phyloP scores from a whole-genome alignment of 805 yeast genomes.

The Schizosaccharomyces japonicus region DNA sequence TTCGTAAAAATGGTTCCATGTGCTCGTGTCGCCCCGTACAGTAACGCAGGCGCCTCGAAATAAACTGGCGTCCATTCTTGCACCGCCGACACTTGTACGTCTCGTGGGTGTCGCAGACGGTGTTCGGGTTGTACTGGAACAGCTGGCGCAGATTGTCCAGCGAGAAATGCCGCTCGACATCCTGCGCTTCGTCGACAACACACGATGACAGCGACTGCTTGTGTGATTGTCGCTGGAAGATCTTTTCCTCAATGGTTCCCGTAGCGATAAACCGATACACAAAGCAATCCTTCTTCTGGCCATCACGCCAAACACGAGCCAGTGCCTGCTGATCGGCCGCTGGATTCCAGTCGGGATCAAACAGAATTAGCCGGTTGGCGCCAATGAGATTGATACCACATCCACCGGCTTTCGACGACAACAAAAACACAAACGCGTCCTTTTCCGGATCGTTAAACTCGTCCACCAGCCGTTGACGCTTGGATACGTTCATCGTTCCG shows the following conservation, averaged over 20 bases:
- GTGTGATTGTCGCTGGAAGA: slow-evolving; percentile 86
- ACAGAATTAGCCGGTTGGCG: slow-evolving; percentile 65
- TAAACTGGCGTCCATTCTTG: slow-evolving; percentile 30
- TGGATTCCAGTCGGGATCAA: slow-evolving; percentile 96
- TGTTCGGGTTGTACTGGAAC: slow-evolving; percentile 42
- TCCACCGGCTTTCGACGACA: slow-evolving; percentile 94
- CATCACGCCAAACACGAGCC: slow-evolving; percentile 97
- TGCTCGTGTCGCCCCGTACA: slow-evolving; percentile 88
- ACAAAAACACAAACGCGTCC: slow-evolving; percentile 61
- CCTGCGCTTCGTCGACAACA: slow-evolving; percentile 90
- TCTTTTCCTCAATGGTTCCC: slow-evolving; percentile 89
- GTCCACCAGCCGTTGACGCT: slow-evolving; percentile 81
- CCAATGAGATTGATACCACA: slow-evolving; percentile 95
- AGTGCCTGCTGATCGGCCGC: slow-evolving; percentile 95
- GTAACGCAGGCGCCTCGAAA: slow-evolving; percentile 61
- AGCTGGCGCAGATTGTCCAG: slow-evolving; percentile 55
- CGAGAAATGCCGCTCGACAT: slow-evolving; percentile 76
- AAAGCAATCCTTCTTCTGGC: slow-evolving; percentile 88
- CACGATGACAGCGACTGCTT: slow-evolving; percentile 79
- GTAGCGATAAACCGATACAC: slow-evolving; percentile 83
- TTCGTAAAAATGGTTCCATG: slow-evolving; percentile 68
- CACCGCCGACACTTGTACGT: slow-evolving; percentile 78
- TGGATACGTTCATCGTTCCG: slow-evolving; percentile 78
- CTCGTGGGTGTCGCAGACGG: slow-evolving; percentile 76
- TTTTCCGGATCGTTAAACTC: slow-evolving; percentile 75